Base-by-base conservation (phyloP, 2,329 filamentous ascomycete species). In the Dactylella cylindrospora region DNA sequence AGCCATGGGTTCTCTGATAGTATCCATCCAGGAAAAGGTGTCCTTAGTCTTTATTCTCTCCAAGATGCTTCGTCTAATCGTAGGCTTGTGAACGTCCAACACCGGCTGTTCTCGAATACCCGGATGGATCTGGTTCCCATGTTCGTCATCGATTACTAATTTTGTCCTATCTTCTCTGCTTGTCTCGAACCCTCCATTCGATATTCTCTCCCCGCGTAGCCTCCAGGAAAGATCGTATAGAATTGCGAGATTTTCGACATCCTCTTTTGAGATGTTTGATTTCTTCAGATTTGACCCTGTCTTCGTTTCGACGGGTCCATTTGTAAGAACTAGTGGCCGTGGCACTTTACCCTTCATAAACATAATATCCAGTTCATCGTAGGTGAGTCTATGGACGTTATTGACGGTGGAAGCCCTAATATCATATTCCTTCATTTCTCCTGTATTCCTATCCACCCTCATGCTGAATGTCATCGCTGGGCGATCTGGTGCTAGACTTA, bases 381-480 rank as follows among this genome's bases (percentile, higher is more conserved):
- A 78, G 12, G 80, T 80, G 54, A 85, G 75, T 65, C 78, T 82
- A 7, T 80, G 70, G n/a, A 85, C 78, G 22, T 80, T 75, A 13
- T 72, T 70, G n/a, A 85, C 69, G 8, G 68, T 74, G 4, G 78
- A 79, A 1, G 82, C 77, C 20, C 78, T 76, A 39, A 86, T 74
- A 36, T 76, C 78, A 66, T 76, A 74, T 6, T 82, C 78, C 5
- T 83, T 70, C 2, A 85, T 67, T 4, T 77, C 71, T 5, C 83
- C 83, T 0, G 43, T 65, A 7, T 73, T 69, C 10, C 74, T 70
- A 65, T 80, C 77, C 17, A 86, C 74, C 43, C 76, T 77, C 3
- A 80, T 78, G 62, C 82, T 85, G 68, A 85, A 84, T 0, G 83
- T 85, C 40, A 86, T 74, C 39, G 79, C 78, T 1, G 78, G 79